These are phyloP conservation scores for Chamaenerion angustifolium DNA, from an alignment of 345 rosid species.

Conservation along the genomic window DNA sequence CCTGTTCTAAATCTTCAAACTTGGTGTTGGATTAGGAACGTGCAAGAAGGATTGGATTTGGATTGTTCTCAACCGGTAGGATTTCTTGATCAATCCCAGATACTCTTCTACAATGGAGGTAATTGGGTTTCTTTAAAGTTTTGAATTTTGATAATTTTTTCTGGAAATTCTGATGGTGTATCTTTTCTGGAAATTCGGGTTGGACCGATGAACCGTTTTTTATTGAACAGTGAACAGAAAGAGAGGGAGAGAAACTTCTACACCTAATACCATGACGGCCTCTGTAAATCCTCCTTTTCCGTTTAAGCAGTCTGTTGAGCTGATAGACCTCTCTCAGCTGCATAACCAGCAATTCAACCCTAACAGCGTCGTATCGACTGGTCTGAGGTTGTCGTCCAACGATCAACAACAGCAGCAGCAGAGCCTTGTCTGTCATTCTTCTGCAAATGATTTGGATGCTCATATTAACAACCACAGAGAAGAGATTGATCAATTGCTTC, in stretches of 20 bases:
- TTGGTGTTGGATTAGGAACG: conserved; percentile 12
- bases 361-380: conserved; percentile 71
- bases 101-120: conserved; percentile 31
- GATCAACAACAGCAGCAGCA: conserved; percentile 31
- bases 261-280: neutral
- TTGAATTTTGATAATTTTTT: no score
- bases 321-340: conserved; percentile 43
- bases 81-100: conserved; percentile 28
- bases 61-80: conserved; percentile 17
- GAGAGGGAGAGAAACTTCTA: conserved; percentile 40
- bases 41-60: conserved; percentile 16
- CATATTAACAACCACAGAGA: conserved; percentile 61
- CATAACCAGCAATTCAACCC: no score
- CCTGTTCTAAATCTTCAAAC: neutral
- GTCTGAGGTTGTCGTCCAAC: conserved; percentile 55
- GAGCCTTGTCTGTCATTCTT: conserved; percentile 14
- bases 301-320: conserved; percentile 36
- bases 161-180: no score
- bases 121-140: neutral
- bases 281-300: conserved; percentile 18
- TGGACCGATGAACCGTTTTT: neutral
- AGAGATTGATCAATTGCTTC: conserved; percentile 68
- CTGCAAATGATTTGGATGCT: conserved; percentile 38
- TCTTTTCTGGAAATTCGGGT: neutral
- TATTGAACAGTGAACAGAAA: conserved; percentile 23